Conservation (phyloP, 2,329 filamentous ascomycete genomes). For the Venturia asperata region DNA sequence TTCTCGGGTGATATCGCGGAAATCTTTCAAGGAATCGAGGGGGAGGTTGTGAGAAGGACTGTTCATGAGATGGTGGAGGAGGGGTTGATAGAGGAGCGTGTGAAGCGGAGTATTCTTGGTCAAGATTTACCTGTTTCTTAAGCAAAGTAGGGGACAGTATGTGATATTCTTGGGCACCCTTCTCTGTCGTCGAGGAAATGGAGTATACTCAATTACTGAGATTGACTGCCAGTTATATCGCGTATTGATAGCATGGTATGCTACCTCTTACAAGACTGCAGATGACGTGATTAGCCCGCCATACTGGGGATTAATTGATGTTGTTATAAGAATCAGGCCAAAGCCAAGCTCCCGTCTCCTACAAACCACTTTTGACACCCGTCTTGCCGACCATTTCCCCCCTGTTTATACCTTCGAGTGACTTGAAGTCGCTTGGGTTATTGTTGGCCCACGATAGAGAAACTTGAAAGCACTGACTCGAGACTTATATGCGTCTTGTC, state of each 20-base stretch:
- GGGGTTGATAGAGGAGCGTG: conserved; percentile 6
- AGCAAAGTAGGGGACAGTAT: too few relatives aligned
- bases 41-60: background rate
- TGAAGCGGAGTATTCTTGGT: background rate
- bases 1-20: background rate
- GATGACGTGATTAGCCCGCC: too few relatives aligned
- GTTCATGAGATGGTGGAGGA: conserved; percentile 17
- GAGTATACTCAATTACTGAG: too few relatives aligned
- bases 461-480: background rate
- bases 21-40: background rate
- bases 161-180: too few relatives aligned
- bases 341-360: background rate
- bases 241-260: too few relatives aligned
- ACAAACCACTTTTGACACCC: background rate
- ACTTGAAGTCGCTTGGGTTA: background rate
- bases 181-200: too few relatives aligned
- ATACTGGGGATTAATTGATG: too few relatives aligned
- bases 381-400: background rate
- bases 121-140: too few relatives aligned
- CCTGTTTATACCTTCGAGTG: background rate
- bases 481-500: background rate
- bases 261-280: too few relatives aligned
- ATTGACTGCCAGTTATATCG: too few relatives aligned
- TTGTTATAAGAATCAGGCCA: background rate
- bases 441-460: background rate